Percentiles rank a stretch among this genome's conserved stretches.
Evolutionary conservation across 2,329 filamentous ascomycete genomes (phyloP).

Genomic region (Neoascochyta sp.): DNA sequence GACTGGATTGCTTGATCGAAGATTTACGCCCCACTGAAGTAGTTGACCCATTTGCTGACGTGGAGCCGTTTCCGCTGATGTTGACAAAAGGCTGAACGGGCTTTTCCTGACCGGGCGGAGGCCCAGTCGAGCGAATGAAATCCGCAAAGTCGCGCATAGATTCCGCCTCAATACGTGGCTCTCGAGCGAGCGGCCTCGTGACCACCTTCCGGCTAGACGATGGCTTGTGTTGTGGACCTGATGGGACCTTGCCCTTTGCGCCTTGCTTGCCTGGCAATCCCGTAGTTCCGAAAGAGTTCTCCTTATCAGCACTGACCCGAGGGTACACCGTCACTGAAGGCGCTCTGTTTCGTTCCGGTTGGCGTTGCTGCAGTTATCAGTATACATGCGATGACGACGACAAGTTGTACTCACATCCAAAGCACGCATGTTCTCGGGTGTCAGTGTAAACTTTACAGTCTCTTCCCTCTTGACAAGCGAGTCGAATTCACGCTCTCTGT

Average conservation of each 20-base stretch:
- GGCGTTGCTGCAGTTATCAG: conserved; percentile 20
- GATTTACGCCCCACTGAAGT: conserved; percentile 28
- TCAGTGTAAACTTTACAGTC: conserved; percentile 50
- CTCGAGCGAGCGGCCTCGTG: conserved; percentile 55
- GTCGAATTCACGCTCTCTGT: conserved; percentile 46
- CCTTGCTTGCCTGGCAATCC: conserved; percentile 22
- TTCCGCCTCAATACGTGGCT: conserved; percentile 67
- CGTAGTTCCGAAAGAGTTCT: conserved; percentile 27
- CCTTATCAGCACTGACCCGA: conserved; percentile 26
- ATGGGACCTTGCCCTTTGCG: conserved; percentile 21
- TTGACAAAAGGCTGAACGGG: conserved; percentile 34
- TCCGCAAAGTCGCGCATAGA: conserved; percentile 81
- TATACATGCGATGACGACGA: not conserved
- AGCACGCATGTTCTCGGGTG: conserved; percentile 46
- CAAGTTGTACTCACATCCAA: conserved; percentile 37
- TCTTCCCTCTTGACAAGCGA: conserved; percentile 46
- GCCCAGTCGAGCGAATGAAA: conserved; percentile 84
- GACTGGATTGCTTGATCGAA: conserved; percentile 22
- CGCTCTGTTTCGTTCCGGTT: conserved; percentile 18
- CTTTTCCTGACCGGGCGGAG: conserved; percentile 28
- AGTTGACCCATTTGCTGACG: conserved; percentile 17
- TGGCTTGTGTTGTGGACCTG: conserved; percentile 15
- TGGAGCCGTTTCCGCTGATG: conserved; percentile 17
- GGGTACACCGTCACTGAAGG: conserved; percentile 31
- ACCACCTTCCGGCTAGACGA: conserved; percentile 25